These are phyloP conservation scores for Vanderwaltozyma verrucispora DNA, from an alignment of 805 yeast species.

Conservation along the genomic window DNA sequence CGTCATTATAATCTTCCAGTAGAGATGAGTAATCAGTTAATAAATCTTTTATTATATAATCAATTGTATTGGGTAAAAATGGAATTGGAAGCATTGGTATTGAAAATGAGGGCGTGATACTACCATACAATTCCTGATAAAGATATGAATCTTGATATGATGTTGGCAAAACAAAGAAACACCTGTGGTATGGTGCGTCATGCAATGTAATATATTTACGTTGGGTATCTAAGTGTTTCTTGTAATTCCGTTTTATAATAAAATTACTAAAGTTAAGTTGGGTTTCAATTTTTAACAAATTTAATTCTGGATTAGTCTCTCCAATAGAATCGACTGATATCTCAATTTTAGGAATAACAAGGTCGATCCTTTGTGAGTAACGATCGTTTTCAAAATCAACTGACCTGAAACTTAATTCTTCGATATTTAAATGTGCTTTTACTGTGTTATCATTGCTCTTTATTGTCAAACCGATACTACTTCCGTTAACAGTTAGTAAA, in stretches of 20 bases:
- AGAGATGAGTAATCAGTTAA: constrained; percentile 9
- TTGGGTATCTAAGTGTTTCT: constrained; percentile 29
- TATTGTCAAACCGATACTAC: constrained; percentile 36
- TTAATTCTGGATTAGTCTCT: constrained; percentile 11
- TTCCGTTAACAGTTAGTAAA: constrained; percentile 46
- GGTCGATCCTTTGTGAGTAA: constrained; percentile 45
- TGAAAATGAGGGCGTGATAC: constrained; percentile 49
- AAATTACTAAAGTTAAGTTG: constrained; percentile 53
- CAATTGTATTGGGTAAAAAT: constrained; percentile 38
- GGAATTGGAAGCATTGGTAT: constrained; percentile 59
- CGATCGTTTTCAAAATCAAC: constrained; percentile 64
- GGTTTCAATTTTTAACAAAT: constrained; percentile 40
- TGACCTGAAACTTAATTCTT: constrained; percentile 30
- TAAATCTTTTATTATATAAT: constrained; percentile 30
- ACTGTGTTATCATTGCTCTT: constrained; percentile 24
- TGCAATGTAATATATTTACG: constrained; percentile 49
- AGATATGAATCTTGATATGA: constrained; percentile 33
- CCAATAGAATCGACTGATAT: constrained; percentile 13
- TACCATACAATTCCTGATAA: constrained; percentile 41
- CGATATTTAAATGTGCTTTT: constrained; percentile 16
- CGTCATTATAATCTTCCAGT: not conserved
- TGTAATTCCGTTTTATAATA: constrained; percentile 39
- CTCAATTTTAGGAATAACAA: constrained; percentile 36
- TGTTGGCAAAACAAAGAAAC: constrained; percentile 56
- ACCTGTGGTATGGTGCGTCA: constrained; percentile 78